Conservation (phyloP, 2,329 filamentous ascomycete genomes). For the Epichloe uncinata region DNA sequence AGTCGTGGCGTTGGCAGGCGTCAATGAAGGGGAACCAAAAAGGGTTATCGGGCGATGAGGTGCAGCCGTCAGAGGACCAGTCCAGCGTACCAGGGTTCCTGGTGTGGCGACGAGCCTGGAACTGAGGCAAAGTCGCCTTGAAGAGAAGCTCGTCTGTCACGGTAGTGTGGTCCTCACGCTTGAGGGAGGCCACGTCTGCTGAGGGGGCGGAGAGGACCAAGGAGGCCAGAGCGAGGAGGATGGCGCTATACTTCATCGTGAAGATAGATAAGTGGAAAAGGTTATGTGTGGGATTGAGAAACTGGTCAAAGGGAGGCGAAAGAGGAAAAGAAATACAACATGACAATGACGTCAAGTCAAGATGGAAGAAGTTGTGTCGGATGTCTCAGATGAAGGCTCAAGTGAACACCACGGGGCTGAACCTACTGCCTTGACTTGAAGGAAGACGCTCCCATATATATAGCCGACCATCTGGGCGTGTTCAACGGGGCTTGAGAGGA, state of each 20-base stretch:
- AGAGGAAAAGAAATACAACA: neutral
- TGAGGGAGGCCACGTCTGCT: neutral
- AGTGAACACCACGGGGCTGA: neutral
- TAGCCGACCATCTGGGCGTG: neutral
- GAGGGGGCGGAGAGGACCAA: conserved; percentile 13
- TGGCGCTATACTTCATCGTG: conserved; percentile 20
- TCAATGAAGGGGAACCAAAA: conserved; percentile 30
- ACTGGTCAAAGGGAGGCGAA: too few relatives aligned
- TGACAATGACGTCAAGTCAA: neutral
- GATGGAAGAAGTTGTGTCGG: too few relatives aligned
- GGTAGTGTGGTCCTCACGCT: conserved; percentile 12
- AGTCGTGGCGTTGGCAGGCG: conserved; percentile 41
- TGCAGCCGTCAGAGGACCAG: conserved; percentile 31
- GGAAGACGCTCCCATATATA: neutral
- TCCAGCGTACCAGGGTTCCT: conserved; percentile 24
- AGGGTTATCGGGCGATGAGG: conserved; percentile 28
- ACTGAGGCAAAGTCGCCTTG: conserved; percentile 25
- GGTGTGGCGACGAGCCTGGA: conserved; percentile 26
- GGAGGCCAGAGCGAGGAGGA: conserved; percentile 13
- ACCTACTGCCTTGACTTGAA: neutral
- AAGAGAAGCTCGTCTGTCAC: conserved; percentile 36
- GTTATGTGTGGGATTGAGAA: neutral
- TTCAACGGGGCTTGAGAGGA: neutral
- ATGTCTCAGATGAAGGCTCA: neutral
- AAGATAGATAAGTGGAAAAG: neutral